These are phyloP conservation scores for Russula ochroleuca DNA, from an alignment of 768 basidiomycete genomes.

Conservation along the genomic window DNA sequence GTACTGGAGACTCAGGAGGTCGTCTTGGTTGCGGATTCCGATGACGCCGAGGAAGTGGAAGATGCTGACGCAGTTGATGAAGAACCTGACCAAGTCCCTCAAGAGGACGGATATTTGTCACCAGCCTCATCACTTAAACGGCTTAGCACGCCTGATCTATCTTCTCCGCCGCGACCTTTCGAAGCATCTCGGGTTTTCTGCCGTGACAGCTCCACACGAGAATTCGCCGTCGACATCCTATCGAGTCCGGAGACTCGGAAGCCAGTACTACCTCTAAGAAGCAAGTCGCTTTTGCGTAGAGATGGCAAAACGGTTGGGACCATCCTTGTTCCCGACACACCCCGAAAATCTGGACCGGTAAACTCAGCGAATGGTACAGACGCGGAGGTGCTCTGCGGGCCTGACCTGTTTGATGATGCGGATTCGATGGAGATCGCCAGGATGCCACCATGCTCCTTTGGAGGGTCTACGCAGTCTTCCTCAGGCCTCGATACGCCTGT, in stretches of 20 bases:
- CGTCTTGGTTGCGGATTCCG: constrained; percentile 37
- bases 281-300: constrained; percentile 16
- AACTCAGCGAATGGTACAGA: not conserved
- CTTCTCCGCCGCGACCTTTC: constrained; percentile 53
- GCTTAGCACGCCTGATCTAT: constrained; percentile 54
- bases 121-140: constrained; percentile 52
- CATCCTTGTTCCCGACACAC: constrained; percentile 19
- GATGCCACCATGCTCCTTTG: constrained; percentile 18
- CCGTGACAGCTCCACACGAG: constrained; percentile 29
- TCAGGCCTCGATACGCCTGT: constrained; percentile 22
- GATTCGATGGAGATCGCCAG: constrained; percentile 21
- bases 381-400: constrained; percentile 3
- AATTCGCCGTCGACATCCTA: constrained; percentile 51
- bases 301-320: not conserved
- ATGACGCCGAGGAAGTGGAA: constrained; percentile 39
- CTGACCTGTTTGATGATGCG: constrained; percentile 17
- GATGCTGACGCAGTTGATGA: constrained; percentile 38
- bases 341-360: constrained; percentile 14
- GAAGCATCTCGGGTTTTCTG: constrained; percentile 20
- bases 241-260: constrained; percentile 43
- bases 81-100: constrained; percentile 46
- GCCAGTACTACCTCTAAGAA: constrained; percentile 12
- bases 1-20: constrained; percentile 34
- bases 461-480: constrained; percentile 24
- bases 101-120: constrained; percentile 84